A percentile compares a stretch with the other conserved stretches of the same genome.
These are phyloP conservation scores for Endocalyx cinctus DNA, from an alignment of 2,329 filamentous ascomycete species.

Conservation along the genomic window DNA sequence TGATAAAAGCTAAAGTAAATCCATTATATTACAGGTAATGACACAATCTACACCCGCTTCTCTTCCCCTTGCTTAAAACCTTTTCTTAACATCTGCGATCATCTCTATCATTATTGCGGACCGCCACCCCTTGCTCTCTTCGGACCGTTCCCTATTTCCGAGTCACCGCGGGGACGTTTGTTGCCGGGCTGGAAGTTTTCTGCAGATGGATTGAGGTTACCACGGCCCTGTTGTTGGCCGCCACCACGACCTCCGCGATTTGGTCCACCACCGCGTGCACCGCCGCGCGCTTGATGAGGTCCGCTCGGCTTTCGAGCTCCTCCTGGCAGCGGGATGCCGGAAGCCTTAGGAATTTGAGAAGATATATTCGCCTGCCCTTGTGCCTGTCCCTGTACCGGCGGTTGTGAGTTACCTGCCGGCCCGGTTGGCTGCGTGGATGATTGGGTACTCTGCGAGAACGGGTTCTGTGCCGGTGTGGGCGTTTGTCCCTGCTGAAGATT, in stretches of 20 bases:
- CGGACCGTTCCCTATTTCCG: conserved; percentile 31
- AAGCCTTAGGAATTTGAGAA: conserved; percentile 29
- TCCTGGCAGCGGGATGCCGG: conserved; percentile 34
- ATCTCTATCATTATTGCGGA: conserved; percentile 14
- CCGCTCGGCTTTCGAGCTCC: conserved; percentile 27
- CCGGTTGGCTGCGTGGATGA: conserved; percentile 9
- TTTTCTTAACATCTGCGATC: no score
- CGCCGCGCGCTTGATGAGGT: conserved; percentile 21
- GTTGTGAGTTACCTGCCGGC: conserved; percentile 10
- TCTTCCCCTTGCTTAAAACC: no score
- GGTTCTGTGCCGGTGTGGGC: conserved; percentile 11
- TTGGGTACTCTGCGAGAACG: conserved; percentile 15
- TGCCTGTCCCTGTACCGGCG: no score
- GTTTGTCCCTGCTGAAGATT: conserved; percentile 10
- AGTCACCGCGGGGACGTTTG: conserved; percentile 51
- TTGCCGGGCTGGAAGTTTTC: conserved; percentile 51
- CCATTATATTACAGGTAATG: no score
- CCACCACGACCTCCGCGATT: conserved; percentile 35
- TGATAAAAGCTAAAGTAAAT: no score
- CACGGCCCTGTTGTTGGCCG: conserved; percentile 27
- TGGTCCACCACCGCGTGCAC: conserved; percentile 27
- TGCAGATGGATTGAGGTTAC: conserved; percentile 43
- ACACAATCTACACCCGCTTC: no score
- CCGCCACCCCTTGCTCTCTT: conserved; percentile 33
- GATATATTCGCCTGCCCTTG: conserved; percentile 8